These are phyloP conservation scores for Pichia sp. DNA, from an alignment of 1,139 yeast genomes.

Conservation along the genomic window DNA sequence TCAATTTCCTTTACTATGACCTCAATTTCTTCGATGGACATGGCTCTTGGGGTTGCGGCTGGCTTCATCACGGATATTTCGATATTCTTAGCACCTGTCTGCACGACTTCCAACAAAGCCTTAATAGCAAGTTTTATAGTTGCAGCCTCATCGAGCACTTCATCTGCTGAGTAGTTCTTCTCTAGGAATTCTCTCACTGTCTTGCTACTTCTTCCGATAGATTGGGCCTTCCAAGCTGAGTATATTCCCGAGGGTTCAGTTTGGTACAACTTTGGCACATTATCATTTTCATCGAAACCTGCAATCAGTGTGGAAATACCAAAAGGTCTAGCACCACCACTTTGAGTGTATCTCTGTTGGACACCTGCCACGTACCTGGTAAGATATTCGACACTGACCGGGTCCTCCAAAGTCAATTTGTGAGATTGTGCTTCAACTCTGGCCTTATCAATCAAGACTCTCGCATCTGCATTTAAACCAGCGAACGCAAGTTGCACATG, in stretches of 20 bases:
- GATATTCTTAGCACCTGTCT: slow-evolving; percentile 94
- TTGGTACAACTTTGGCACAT: slow-evolving; percentile 75
- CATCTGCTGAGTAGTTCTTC: slow-evolving; percentile 63
- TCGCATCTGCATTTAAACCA: slow-evolving; percentile 96
- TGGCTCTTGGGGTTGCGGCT: slow-evolving; percentile 42
- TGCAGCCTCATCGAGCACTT: slow-evolving; percentile 55
- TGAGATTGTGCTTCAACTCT: slow-evolving; percentile 98
- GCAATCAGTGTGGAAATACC: slow-evolving; percentile 94
- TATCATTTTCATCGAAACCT: slow-evolving; percentile 87
- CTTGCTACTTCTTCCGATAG: slow-evolving; percentile 92
- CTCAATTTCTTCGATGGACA: slow-evolving; percentile 69
- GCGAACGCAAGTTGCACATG: slow-evolving; percentile 94
- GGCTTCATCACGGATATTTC: slow-evolving; percentile 87
- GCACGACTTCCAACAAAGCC: slow-evolving; percentile 90
- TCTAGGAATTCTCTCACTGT: slow-evolving; percentile 95
- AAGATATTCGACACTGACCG: slow-evolving; percentile 86
- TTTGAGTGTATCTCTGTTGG: slow-evolving; percentile 95
- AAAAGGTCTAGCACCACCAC: slow-evolving; percentile 95
- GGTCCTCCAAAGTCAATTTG: slow-evolving; percentile 85
- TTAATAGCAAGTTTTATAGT: slow-evolving; percentile 79
- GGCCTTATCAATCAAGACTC: slow-evolving; percentile 91
- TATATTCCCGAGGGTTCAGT: slow-evolving; percentile 98
- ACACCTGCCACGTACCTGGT: slow-evolving; percentile 95
- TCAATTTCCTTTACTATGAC: slow-evolving; percentile 77
- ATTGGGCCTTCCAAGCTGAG: slow-evolving; percentile 99